Conservation (phyloP, 2,329 filamentous ascomycete species). For the Calonectria naviculata region DNA sequence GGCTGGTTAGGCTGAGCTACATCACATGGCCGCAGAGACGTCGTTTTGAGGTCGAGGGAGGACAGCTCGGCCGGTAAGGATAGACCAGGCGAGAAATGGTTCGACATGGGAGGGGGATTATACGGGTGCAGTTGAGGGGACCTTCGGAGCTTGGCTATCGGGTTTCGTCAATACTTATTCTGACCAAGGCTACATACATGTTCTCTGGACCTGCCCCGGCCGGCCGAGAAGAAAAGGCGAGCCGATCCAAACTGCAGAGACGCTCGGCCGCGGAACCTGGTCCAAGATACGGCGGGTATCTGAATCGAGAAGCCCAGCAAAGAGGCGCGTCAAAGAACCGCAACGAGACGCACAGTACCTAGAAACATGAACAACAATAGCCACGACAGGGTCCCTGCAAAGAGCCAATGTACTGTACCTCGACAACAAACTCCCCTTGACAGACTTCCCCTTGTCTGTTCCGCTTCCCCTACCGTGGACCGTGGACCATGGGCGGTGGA, state of each 20-base stretch:
- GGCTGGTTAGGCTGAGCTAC: neutral
- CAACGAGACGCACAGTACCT: conserved; percentile 12
- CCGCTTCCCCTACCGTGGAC: conserved; percentile 17
- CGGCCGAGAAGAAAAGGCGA: conserved; percentile 17
- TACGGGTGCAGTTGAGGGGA: conserved; percentile 1
- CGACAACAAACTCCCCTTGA: conserved; percentile 13
- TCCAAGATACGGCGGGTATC: neutral
- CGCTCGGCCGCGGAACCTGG: conserved; percentile 16
- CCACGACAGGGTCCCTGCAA: neutral
- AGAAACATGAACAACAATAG: neutral
- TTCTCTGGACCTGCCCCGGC: conserved; percentile 9
- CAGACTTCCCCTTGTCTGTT: conserved; percentile 15
- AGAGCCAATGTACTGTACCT: conserved; percentile 1
- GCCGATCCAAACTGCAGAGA: conserved; percentile 8
- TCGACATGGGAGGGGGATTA: neutral
- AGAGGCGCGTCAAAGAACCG: conserved; percentile 10
- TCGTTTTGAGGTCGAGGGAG: neutral
- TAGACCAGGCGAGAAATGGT: neutral
- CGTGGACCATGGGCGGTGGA: conserved; percentile 15
- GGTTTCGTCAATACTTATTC: conserved; percentile 8
- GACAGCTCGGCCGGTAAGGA: neutral
- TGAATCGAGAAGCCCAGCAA: conserved; percentile 9
- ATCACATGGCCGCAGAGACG: neutral
- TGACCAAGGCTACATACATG: neutral
- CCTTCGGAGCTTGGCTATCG: conserved; percentile 4